A percentile compares a stretch with the other conserved stretches of the same genome.
Evolutionary conservation across 2,329 filamentous ascomycete species (phyloP).

Genomic region (Boeremia lycopersici): DNA sequence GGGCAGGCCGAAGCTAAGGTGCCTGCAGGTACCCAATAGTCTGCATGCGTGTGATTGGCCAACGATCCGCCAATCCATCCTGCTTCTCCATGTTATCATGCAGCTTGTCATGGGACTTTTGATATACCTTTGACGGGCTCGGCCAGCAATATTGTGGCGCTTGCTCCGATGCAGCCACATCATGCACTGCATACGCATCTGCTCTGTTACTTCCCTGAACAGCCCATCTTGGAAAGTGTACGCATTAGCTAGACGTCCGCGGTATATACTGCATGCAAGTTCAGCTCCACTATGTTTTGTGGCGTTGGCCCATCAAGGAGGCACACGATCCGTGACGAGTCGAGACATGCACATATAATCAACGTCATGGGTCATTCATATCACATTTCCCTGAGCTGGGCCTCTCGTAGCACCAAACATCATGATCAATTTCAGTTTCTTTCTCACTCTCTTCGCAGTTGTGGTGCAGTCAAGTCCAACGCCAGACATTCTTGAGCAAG

Average conservation of each 20-base stretch:
- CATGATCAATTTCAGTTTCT: neutral
- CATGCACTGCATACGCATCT: too few relatives aligned
- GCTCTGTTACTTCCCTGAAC: neutral
- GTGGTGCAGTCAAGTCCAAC: neutral
- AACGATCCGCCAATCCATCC: neutral
- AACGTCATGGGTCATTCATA: neutral
- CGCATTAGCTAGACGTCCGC: neutral
- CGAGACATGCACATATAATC: neutral
- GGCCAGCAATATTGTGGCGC: neutral
- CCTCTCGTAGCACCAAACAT: neutral
- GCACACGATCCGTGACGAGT: neutral
- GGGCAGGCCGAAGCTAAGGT: neutral
- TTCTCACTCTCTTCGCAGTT: neutral
- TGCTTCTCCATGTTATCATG: neutral
- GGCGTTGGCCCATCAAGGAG: neutral
- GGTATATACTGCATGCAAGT: neutral
- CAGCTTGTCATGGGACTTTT: neutral
- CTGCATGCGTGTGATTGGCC: neutral
- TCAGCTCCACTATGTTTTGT: neutral
- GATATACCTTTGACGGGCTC: neutral
- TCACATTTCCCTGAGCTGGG: neutral
- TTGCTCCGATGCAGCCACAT: neutral
- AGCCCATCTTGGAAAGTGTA: neutral
- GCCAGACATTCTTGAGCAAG: neutral
- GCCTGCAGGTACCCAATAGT: conserved; percentile 1